Conservation (phyloP, 2,329 filamentous ascomycete species). For the Trichoderma afroharzianum region DNA sequence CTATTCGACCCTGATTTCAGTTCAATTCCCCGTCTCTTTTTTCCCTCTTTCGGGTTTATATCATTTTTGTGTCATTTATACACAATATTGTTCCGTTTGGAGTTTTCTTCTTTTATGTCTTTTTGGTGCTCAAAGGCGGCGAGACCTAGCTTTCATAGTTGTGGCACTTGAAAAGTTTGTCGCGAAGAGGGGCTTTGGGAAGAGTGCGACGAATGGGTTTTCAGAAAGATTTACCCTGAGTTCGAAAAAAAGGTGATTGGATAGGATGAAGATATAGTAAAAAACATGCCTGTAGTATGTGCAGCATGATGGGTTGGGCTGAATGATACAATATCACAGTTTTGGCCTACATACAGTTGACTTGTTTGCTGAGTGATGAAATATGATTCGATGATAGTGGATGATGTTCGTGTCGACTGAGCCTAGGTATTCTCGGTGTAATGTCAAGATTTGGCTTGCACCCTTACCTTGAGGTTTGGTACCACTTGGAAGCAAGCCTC, state of each 20-base stretch:
- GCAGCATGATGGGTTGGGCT: background rate
- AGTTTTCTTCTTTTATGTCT: background rate
- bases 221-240: background rate
- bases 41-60: background rate
- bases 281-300: background rate
- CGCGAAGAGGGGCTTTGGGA: background rate
- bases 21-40: background rate
- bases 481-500: background rate
- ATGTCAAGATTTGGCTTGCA: background rate
- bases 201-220: background rate
- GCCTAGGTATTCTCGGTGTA: too few species aligned
- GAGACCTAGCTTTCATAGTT: background rate
- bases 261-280: background rate
- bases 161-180: background rate
- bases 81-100: constrained; percentile 10
- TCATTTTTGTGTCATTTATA: constrained; percentile 1
- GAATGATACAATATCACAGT: background rate
- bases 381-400: background rate
- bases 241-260: background rate
- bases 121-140: constrained; percentile 4
- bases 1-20: background rate
- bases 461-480: background rate
- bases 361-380: background rate
- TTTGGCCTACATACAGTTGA: background rate
- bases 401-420: background rate